A percentile compares a stretch with the other conserved stretches of the same genome.
phyloP scores from a whole-genome alignment of 176 grass and related monocot species.

The Eragrostis curvula region DNA sequence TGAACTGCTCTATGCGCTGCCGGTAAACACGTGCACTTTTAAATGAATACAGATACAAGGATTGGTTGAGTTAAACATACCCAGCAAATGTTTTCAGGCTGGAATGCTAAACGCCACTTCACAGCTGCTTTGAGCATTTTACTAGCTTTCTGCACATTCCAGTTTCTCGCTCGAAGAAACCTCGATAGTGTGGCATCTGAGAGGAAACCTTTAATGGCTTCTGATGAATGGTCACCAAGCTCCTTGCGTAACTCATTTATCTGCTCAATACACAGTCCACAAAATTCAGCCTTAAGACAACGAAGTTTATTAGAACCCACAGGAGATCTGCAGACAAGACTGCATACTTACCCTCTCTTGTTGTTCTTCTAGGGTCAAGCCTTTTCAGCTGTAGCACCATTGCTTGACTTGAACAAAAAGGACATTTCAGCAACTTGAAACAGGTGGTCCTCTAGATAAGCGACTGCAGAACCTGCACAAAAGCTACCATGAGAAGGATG shows the following conservation, averaged over 20 bases:
- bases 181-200: slow-evolving; percentile 57
- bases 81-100: slow-evolving; percentile 70
- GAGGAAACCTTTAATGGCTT: slow-evolving; percentile 55
- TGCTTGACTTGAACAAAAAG: slow-evolving; percentile 58
- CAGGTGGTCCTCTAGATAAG: slow-evolving; percentile 7
- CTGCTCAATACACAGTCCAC: slow-evolving; percentile 36
- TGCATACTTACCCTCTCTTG: slow-evolving; percentile 45
- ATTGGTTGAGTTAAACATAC: slow-evolving; percentile 38
- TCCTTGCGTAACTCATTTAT: slow-evolving; percentile 71
- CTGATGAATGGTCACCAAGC: slow-evolving; percentile 39
- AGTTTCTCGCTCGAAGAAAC: slow-evolving; percentile 73
- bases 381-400: slow-evolving; percentile 41
- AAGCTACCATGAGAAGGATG: slow-evolving; percentile 4
- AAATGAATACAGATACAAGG: slow-evolving; percentile 8
- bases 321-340: background rate
- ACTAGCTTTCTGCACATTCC: slow-evolving; percentile 71
- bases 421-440: slow-evolving; percentile 46
- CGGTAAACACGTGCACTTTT: background rate
- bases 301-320: background rate
- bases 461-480: slow-evolving; percentile 10
- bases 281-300: background rate
- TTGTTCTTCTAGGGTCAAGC: slow-evolving; percentile 49
- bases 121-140: slow-evolving; percentile 74
- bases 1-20: background rate
- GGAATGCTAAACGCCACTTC: slow-evolving; percentile 72